Percentiles rank a stretch among this genome's conserved stretches.
phyloP scores from a whole-genome alignment of 805 yeast genomes.

The Scheffersomyces ergatensis region DNA sequence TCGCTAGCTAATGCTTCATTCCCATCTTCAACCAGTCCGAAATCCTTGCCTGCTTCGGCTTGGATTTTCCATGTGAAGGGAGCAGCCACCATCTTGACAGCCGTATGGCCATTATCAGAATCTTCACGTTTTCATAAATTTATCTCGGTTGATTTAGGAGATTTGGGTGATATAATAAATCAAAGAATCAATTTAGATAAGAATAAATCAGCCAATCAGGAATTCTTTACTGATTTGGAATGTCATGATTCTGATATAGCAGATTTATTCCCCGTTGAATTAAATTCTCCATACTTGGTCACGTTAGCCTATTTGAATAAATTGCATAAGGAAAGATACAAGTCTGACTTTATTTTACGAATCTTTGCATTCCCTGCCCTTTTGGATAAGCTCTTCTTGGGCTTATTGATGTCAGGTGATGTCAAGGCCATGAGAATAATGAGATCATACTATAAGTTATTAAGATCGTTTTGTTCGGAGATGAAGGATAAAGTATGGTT shows the following conservation, averaged over 20 bases:
- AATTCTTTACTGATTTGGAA: conserved; percentile 54
- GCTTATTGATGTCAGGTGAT: conserved; percentile 80
- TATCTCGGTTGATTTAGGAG: conserved; percentile 81
- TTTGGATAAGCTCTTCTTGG: conserved; percentile 75
- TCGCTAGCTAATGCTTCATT: conserved; percentile 86
- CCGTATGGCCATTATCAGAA: conserved; percentile 84
- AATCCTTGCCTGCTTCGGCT: conserved; percentile 84
- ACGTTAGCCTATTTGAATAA: conserved; percentile 84
- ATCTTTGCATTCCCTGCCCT: conserved; percentile 93
- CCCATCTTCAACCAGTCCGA: conserved; percentile 48
- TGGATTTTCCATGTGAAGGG: conserved; percentile 98
- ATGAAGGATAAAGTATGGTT: conserved; percentile 93
- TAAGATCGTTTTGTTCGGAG: conserved; percentile 78
- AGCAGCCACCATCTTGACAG: conserved; percentile 91
- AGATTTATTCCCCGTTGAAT: conserved; percentile 83
- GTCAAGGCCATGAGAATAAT: conserved; percentile 85
- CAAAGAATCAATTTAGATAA: conserved; percentile 29
- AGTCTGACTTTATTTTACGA: conserved; percentile 80
- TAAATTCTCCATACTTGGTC: conserved; percentile 81
- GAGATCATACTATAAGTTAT: conserved; percentile 80
- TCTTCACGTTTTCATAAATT: conserved; percentile 42
- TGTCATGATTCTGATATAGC: conserved; percentile 86
- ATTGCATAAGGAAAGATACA: conserved; percentile 74
- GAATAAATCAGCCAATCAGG: conserved; percentile 28
- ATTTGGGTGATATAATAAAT: conserved; percentile 70